Percentiles rank a stretch among this genome's conserved stretches.
Conservation (phyloP, 257 asterid species). For the Euphrasia confusa region DNA sequence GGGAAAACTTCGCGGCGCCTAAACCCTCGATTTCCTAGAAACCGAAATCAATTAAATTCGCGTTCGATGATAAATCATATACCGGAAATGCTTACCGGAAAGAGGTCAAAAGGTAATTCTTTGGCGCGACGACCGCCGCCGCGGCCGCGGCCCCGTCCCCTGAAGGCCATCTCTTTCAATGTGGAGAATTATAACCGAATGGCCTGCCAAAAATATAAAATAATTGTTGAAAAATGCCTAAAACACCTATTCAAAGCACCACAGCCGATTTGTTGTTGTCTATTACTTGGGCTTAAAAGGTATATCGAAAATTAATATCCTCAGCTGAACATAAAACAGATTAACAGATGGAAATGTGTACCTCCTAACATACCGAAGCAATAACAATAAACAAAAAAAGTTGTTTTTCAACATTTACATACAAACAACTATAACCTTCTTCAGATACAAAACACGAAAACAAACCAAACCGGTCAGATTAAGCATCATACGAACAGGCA, state of each 20-base stretch:
- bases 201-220: conserved; percentile 26
- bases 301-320: background rate
- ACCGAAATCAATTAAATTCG: too few relatives aligned
- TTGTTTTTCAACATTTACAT: background rate
- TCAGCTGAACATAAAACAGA: background rate
- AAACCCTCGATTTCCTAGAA: too few relatives aligned
- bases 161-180: conserved; percentile 25
- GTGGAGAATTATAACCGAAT: conserved; percentile 26
- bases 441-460: conserved; percentile 14
- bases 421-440: conserved; percentile 5
- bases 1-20: too few relatives aligned
- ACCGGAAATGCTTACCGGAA: too few relatives aligned
- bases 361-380: too few relatives aligned
- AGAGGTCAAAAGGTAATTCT: too few relatives aligned
- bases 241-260: conserved; percentile 17
- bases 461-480: conserved; percentile 5
- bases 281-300: background rate
- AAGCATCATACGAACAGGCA: conserved; percentile 16
- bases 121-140: too few relatives aligned
- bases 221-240: conserved; percentile 14
- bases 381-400: too few relatives aligned
- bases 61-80: too few relatives aligned
- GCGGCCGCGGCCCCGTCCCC: too few relatives aligned
- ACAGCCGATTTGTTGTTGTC: background rate
- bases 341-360: too few relatives aligned